Conservation (phyloP, 371 early-diverging fungal genomes). For the Entomophthora muscae region DNA sequence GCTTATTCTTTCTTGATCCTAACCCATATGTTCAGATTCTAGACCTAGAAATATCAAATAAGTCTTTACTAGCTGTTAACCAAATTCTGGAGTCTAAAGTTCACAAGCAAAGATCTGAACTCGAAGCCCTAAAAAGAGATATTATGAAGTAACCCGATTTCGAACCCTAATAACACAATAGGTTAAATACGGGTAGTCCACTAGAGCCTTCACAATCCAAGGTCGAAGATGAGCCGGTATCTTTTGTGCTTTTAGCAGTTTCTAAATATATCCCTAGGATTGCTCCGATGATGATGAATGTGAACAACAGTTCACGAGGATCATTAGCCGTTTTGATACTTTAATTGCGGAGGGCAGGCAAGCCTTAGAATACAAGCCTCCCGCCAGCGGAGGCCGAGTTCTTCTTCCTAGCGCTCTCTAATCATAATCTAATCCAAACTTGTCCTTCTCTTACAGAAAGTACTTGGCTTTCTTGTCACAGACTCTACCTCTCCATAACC, state of each 20-base stretch:
- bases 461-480: neutral
- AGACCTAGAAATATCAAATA: conserved; percentile 6
- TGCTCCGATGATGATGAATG: neutral
- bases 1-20: neutral
- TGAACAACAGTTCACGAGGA: neutral
- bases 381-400: neutral
- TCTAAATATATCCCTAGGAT: neutral
- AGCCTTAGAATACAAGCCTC: conserved; percentile 1
- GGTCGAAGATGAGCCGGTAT: neutral
- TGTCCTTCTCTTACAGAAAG: neutral
- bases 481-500: neutral
- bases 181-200: neutral
- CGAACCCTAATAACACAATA: neutral
- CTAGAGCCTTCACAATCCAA: neutral
- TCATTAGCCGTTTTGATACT: neutral
- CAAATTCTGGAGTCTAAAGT: conserved; percentile 5
- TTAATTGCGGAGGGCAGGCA: neutral
- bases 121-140: conserved; percentile 1
- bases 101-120: neutral
- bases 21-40: neutral
- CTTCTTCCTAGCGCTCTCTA: neutral
- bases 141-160: neutral
- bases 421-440: neutral
- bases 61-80: conserved; percentile 1
- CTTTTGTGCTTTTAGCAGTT: neutral